Conservation (phyloP, 2,329 filamentous ascomycete genomes). For the Talaromyces sp. region DNA sequence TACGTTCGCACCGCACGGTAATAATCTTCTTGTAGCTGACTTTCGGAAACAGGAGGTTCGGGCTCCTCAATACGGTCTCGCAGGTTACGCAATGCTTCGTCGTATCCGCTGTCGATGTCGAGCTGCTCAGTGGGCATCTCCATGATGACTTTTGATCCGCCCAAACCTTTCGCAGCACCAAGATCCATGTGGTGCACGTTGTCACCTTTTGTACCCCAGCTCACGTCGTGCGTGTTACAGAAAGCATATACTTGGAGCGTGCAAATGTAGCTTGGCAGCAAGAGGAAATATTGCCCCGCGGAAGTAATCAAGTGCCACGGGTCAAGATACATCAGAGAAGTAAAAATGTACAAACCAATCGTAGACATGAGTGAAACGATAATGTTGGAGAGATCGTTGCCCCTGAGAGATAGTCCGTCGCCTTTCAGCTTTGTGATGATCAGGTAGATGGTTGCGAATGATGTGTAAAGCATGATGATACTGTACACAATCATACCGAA, state of each 20-base stretch:
- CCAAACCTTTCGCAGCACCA: conserved; percentile 73
- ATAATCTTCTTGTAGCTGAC: conserved; percentile 94
- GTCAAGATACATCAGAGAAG: conserved; percentile 93
- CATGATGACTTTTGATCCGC: conserved; percentile 75
- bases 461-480: conserved; percentile 93
- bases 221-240: conserved; percentile 98
- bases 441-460: conserved; percentile 83
- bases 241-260: conserved; percentile 97
- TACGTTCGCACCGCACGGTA: conserved; percentile 96
- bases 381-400: conserved; percentile 91
- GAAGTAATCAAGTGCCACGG: conserved; percentile 99
- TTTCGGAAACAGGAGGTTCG: conserved; percentile 56
- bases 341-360: conserved; percentile 88
- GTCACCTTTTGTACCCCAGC: conserved; percentile 98
- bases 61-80: conserved; percentile 86
- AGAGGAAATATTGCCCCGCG: conserved; percentile 82
- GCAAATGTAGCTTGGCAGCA: conserved; percentile 91
- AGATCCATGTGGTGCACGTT: conserved; percentile 92
- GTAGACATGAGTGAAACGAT: conserved; percentile 87
- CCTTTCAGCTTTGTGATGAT: conserved; percentile 69
- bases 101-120: conserved; percentile 95
- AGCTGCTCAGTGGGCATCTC: conserved; percentile 98
- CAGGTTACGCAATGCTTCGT: conserved; percentile 92
- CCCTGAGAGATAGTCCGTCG: conserved; percentile 58
- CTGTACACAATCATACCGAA: conserved; percentile 83